Evolutionary conservation across 805 yeast genomes (phyloP), one percentile per base, ranked within the genome.

Genomic region (Wickerhamomyces queroliae): DNA sequence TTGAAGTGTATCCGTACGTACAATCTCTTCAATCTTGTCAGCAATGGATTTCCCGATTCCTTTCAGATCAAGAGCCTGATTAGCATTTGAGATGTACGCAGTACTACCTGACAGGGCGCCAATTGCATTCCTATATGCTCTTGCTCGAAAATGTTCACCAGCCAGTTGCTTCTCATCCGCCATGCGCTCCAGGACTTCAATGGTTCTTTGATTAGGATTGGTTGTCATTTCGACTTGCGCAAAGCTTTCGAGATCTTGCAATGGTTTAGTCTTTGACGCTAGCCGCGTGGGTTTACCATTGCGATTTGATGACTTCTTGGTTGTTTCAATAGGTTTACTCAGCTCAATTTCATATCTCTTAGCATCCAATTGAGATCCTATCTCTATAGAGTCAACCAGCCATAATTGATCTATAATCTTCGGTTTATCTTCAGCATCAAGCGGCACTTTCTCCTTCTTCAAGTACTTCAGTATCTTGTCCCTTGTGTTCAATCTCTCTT

Each of bases 101-200:
- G 48, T 35, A 0, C 56, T 50, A 29, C 59, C 55, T 18, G 63
- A 45, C 18, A 69, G 50, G 1, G 69, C 52, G 3, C 59, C 54
- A 21, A 72, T 60, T 0, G 81, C 81, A 16, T 59, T 60, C 18
- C 63, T 54, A 43, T 76, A 77, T 11, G 71, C 66, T 28, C 55
- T 54, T 5, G 59, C 63, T 34, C 66, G 59, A 49, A 60, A 72
- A 20, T 51, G 53, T 18, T 69, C 69, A 3, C 69, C 67, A 26
- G 42, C 44, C 2, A 43, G 23, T 9, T 41, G 27, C 12, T 49
- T 41, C 28, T 53, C 48, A 8, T 49, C 42, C 2, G 49, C 51
- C 55, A 53, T 50, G 31, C 46, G 36, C 6, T 40, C 35, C 5
- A 55, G 36, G 0, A 55, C 8, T 6, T 38, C 36, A 5, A 55